phyloP scores from a whole-genome alignment of 2,329 filamentous ascomycete genomes.

The Orbilia oligospora region DNA sequence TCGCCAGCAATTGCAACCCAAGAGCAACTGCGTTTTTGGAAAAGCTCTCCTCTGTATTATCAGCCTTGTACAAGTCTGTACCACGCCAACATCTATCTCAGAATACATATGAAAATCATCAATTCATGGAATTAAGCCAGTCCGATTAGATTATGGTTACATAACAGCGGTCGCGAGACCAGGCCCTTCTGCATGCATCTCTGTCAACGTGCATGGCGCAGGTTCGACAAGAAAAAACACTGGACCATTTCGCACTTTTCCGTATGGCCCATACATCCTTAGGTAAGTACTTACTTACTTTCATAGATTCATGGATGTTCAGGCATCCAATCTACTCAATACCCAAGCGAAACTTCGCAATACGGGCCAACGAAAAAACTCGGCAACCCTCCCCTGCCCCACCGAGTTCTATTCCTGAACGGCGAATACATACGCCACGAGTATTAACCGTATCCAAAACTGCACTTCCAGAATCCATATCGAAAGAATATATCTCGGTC shows the following conservation, averaged over 20 bases:
- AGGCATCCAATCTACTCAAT: conserved; percentile 35
- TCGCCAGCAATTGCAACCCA: not conserved
- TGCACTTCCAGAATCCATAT: conserved; percentile 27
- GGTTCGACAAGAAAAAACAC: conserved; percentile 17
- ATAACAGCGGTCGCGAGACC: conserved; percentile 34
- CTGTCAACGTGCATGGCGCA: conserved; percentile 51
- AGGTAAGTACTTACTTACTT: too few species aligned
- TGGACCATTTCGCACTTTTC: not conserved
- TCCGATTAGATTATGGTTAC: conserved; percentile 35
- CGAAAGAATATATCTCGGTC: conserved; percentile 1
- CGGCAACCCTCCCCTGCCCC: not conserved
- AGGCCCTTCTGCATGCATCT: conserved; percentile 26
- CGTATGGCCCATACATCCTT: not conserved
- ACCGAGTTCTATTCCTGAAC: conserved; percentile 35
- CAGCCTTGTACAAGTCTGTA: conserved; percentile 34
- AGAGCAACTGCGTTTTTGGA: conserved; percentile 42
- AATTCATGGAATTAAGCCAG: conserved; percentile 5
- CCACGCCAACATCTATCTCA: not conserved
- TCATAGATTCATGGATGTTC: conserved; percentile 14
- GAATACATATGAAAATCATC: not conserved
- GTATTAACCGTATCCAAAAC: conserved; percentile 43
- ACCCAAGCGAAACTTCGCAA: conserved; percentile 21
- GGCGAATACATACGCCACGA: conserved; percentile 29
- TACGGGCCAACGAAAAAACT: conserved; percentile 21
- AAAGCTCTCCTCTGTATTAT: conserved; percentile 24